Conservation (phyloP, 1,139 yeast species). For the Saccharomyces hybrid region DNA sequence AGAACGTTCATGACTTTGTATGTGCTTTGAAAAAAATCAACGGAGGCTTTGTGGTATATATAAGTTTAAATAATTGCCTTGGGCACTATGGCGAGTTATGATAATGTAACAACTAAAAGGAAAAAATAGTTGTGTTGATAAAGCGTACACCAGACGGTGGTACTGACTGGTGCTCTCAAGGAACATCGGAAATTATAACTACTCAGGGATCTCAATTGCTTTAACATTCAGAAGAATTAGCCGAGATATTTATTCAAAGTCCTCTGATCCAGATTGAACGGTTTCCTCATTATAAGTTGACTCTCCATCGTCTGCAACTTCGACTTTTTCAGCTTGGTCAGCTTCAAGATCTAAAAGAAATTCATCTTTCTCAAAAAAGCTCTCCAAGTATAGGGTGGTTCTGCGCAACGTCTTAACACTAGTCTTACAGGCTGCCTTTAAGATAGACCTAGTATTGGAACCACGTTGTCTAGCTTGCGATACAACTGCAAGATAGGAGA, state of each 20-base stretch:
- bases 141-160: no score
- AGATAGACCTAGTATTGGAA: background rate
- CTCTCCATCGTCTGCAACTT: background rate
- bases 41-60: no score
- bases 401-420: background rate
- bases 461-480: background rate
- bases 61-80: no score
- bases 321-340: background rate
- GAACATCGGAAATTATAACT: background rate
- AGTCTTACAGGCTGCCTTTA: background rate
- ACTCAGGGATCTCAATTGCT: background rate
- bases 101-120: no score
- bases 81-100: no score
- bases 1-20: no score
- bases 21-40: no score
- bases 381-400: background rate
- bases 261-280: background rate
- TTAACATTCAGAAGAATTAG: background rate
- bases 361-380: background rate
- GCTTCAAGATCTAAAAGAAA: background rate
- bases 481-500: background rate
- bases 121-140: no score
- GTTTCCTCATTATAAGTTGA: background rate
- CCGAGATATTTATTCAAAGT: background rate
- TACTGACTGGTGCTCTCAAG: background rate